These are phyloP conservation scores for Arctium lappa DNA, from an alignment of 129 eudicot species.

Conservation along the genomic window DNA sequence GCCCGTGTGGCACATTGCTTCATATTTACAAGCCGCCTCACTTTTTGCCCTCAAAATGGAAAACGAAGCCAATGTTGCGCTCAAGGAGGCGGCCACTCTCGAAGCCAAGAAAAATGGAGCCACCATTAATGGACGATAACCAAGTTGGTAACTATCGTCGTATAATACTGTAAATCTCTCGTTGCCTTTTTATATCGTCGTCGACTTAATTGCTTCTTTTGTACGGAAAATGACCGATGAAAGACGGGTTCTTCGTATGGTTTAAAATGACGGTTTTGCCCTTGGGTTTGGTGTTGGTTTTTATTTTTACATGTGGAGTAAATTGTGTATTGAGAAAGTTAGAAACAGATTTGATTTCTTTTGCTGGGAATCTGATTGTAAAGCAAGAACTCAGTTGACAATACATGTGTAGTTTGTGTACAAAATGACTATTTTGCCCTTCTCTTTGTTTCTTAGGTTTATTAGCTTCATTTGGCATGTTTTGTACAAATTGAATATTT, in stretches of 20 bases:
- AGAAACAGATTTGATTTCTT: conserved; percentile 14
- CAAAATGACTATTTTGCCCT: conserved; percentile 3
- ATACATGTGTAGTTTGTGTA: conserved; percentile 29
- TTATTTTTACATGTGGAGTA: conserved; percentile 3
- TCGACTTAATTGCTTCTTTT: conserved; percentile 9
- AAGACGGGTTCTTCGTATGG: conserved; percentile 9
- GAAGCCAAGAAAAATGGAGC: conserved; percentile 49
- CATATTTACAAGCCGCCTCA: conserved; percentile 57
- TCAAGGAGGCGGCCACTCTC: conserved; percentile 55
- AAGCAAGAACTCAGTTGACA: conserved; percentile 16
- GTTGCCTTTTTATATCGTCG: neutral
- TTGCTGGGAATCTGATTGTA: conserved; percentile 14
- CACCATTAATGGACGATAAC: conserved; percentile 23
- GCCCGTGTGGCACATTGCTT: conserved; percentile 67
- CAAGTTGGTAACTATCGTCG: conserved; percentile 2
- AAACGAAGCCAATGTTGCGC: conserved; percentile 50
- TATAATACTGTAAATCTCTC: conserved; percentile 32
- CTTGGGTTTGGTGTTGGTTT: neutral
- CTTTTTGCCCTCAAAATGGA: conserved; percentile 60
- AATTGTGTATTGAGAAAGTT: conserved; percentile 35
- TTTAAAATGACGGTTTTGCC: conserved; percentile 24
- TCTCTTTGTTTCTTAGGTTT: conserved; percentile 9
- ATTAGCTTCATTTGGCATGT: neutral
- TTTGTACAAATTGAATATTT: too few relatives aligned
- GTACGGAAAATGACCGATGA: conserved; percentile 13